Percentiles rank a stretch among this genome's conserved stretches.
phyloP scores from a whole-genome alignment of 768 basidiomycete genomes.

The Suillus tomentosus region DNA sequence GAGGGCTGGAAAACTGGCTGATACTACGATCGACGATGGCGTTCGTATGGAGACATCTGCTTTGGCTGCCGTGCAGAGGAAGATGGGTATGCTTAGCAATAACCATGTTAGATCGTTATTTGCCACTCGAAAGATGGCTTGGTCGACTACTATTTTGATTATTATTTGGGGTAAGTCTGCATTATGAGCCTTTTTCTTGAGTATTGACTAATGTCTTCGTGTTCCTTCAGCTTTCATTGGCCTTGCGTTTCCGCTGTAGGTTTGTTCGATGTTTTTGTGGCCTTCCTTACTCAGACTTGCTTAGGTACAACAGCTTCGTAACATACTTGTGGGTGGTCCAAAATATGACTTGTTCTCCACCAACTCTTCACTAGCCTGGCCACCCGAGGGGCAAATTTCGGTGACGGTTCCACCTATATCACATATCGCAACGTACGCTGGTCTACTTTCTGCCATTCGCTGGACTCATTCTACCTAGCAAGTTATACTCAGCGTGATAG shows the following conservation, averaged over 20 bases:
- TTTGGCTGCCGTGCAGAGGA: slow-evolving; percentile 40
- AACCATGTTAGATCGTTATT: slow-evolving; percentile 52
- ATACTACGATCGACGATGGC: slow-evolving; percentile 15
- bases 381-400: slow-evolving; percentile 68
- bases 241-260: slow-evolving; percentile 70
- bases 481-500: slow-evolving; percentile 58
- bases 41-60: slow-evolving; percentile 37
- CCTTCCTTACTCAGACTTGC: background rate
- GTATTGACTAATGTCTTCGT: background rate
- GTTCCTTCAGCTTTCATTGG: slow-evolving; percentile 63
- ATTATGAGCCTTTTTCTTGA: background rate
- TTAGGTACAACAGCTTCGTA: slow-evolving; percentile 53
- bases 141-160: slow-evolving; percentile 52
- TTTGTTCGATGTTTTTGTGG: background rate
- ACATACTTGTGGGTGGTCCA: slow-evolving; percentile 47
- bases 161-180: slow-evolving; percentile 48
- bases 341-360: background rate
- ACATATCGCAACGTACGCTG: slow-evolving; percentile 68
- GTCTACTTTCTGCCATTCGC: background rate
- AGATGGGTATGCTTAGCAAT: slow-evolving; percentile 39
- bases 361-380: slow-evolving; percentile 46
- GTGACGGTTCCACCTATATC: slow-evolving; percentile 67
- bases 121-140: slow-evolving; percentile 49
- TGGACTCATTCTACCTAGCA: slow-evolving; percentile 36
- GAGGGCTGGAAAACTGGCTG: slow-evolving; percentile 18